phyloP scores from a whole-genome alignment of 352 stramenopile genomes.

The Globisporangium abappressorium region DNA sequence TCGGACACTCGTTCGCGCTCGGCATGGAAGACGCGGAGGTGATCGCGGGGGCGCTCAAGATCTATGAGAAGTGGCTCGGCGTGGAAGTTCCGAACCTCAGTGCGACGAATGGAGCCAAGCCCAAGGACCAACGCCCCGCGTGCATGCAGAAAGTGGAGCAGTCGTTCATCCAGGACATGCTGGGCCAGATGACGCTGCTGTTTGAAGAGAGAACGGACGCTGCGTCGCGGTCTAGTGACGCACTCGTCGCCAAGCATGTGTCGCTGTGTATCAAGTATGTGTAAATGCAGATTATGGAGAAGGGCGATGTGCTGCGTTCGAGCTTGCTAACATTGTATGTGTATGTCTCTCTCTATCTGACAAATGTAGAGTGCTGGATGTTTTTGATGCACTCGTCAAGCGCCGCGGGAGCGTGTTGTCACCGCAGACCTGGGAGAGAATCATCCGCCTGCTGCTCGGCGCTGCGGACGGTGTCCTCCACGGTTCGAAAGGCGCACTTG shows the following conservation, averaged over 20 bases:
- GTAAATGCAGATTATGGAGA: too few species aligned
- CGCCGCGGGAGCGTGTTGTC: conserved; percentile 55
- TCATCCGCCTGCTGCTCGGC: conserved; percentile 78
- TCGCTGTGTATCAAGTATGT: conserved; percentile 67
- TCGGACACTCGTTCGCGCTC: conserved; percentile 84
- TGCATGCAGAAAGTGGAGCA: conserved; percentile 86
- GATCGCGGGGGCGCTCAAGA: conserved; percentile 65
- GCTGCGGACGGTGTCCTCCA: conserved; percentile 76
- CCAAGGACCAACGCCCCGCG: conserved; percentile 47
- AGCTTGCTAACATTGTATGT: background rate
- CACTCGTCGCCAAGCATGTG: conserved; percentile 65
- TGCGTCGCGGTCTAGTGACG: conserved; percentile 25
- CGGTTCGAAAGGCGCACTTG: conserved; percentile 65
- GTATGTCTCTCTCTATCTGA: background rate
- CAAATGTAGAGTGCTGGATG: conserved; percentile 58
- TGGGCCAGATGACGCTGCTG: conserved; percentile 86
- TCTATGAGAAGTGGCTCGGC: conserved; percentile 84
- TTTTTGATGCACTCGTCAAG: conserved; percentile 75
- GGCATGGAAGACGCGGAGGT: conserved; percentile 83
- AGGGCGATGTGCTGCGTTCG: background rate
- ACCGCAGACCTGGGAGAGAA: conserved; percentile 77
- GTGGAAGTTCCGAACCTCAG: conserved; percentile 32
- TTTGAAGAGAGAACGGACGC: conserved; percentile 71
- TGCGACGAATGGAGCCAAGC: conserved; percentile 31
- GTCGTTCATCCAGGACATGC: conserved; percentile 82